phyloP scores from a whole-genome alignment of 805 yeast species.

The Wickerhamiella kazuoi region DNA sequence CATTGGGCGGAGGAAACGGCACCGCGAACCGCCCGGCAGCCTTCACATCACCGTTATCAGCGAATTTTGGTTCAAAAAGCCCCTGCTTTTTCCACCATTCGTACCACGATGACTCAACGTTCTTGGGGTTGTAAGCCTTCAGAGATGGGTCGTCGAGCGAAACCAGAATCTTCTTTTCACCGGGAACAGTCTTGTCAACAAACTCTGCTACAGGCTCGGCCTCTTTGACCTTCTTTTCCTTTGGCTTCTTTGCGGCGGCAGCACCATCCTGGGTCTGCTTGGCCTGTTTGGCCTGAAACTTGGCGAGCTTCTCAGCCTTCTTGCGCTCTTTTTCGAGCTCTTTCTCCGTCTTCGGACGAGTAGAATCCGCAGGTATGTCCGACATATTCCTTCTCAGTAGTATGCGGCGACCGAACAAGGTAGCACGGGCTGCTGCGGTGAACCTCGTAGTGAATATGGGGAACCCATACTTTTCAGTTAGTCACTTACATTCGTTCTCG shows the following conservation, averaged over 20 bases:
- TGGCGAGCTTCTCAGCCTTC: slow-evolving; percentile 74
- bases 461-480: neutral
- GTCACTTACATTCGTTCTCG: too few relatives aligned
- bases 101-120: slow-evolving; percentile 95
- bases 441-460: neutral
- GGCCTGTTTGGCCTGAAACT: slow-evolving; percentile 72
- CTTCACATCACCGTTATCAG: slow-evolving; percentile 52
- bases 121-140: slow-evolving; percentile 82
- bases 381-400: neutral
- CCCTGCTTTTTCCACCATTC: slow-evolving; percentile 90
- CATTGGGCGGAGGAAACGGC: slow-evolving; percentile 99
- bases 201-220: slow-evolving; percentile 68
- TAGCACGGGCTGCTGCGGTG: neutral
- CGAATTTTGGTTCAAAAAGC: slow-evolving; percentile 71
- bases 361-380: slow-evolving; percentile 5
- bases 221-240: slow-evolving; percentile 37
- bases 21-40: slow-evolving; percentile 76
- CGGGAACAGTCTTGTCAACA: slow-evolving; percentile 65
- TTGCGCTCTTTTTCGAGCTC: slow-evolving; percentile 74
- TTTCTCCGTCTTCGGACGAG: slow-evolving; percentile 45
- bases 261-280: slow-evolving; percentile 28
- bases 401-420: neutral
- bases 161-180: slow-evolving; percentile 80
- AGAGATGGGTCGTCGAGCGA: slow-evolving; percentile 81
- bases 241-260: slow-evolving; percentile 23